Base-by-base conservation (phyloP, 805 yeast species). In the Wickerhamiella azyma region DNA sequence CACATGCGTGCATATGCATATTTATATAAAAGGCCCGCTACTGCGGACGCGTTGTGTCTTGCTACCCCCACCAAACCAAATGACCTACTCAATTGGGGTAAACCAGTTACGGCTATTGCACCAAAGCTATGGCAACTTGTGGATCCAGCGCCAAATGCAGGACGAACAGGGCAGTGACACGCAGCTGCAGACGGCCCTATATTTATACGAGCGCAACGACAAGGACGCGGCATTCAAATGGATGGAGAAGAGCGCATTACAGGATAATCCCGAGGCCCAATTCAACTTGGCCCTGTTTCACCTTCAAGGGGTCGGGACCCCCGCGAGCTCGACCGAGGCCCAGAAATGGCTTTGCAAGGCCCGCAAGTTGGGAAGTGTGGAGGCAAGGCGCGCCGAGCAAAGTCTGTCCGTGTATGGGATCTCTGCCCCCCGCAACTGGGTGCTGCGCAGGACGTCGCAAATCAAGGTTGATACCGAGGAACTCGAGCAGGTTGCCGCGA, bases 331-430 rank as follows among this genome's bases (percentile, higher is more conserved):
- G 13, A 8, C 17, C 13, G 40, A 28, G 14, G 45, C 45, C 13
- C 29, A 14, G 18, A 13, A 13, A 3, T 42, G 45, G 45, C 33
- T 42, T 24, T 14, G 24, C 26, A 21, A 5, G 21, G 45, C 44
- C 5, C 45, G 14, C 10, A 28, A 39, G 32, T 8, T 18, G 24
- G 40, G 40, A 5, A n/a, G 24, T 16, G 9, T 14, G 5, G 35
- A 17, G 5, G 45, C 45, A 2, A 19, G 28, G 32, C 44, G 44
- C 21, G 44, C 33, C n/a, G 14, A 32, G n/a, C 26, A 41, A 10
- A 33, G 21, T 6, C n/a, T 30, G 19, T 5, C 30, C 1, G 29
- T 41, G 2, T 41, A 41, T 16, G 44, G 44, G 13, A 17, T 16
- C 16, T 13, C 16, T 3, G 14, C 33, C 5, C 33, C n/a, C 9